Evolutionary conservation across 495 filamentous ascomycete genomes (phyloP), one percentile per base, ranked within the genome.

Genomic region (Aspergillus nanangensis): DNA sequence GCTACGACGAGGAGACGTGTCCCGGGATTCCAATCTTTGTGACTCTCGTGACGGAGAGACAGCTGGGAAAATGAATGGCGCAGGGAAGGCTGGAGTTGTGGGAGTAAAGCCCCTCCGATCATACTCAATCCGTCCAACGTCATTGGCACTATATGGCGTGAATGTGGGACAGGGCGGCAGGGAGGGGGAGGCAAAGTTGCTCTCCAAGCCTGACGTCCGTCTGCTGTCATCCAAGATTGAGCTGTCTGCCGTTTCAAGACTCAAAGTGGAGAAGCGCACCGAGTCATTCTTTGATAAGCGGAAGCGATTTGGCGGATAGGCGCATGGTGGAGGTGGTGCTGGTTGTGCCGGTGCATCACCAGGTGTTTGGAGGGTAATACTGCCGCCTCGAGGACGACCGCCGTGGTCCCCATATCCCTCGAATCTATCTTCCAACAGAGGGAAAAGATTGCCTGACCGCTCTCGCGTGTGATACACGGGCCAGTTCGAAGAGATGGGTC

Each of bases 211-310:
- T 5, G 59, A 61, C 8, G 51, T 59, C 25, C 58, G 51, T 38
- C 50, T 42, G 24, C 56, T 57, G 23, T 71, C 74, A 11, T 75
- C 66, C n/a, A 77, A 48, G 32, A 76, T 71, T 2, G 72, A 75
- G 44, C 72, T 77, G 45, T 75, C 65, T 1, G 66, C 72, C 7
- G 71, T 76, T 41, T 74, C 66, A 1, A 75, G 45, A 41, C 72
- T 77, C 42, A 69, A 59, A 0, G 63, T 69, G 3, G 74, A 76
- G 19, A 69, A 52, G 4, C 70, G 61, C 51, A 66, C 59, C 20
- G 66, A 72, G 40, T 67, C 61, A 35, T 75, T 73, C 38, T 61
- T 58, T 14, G 65, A 57, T 18, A 68, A 65, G n/a, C 57, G 66
- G 25, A 69, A 56, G 35, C 62, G 55, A 15, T 70, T 61, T 5